Conservation (phyloP, 345 rosid genomes). For the Lepidium africanum region DNA sequence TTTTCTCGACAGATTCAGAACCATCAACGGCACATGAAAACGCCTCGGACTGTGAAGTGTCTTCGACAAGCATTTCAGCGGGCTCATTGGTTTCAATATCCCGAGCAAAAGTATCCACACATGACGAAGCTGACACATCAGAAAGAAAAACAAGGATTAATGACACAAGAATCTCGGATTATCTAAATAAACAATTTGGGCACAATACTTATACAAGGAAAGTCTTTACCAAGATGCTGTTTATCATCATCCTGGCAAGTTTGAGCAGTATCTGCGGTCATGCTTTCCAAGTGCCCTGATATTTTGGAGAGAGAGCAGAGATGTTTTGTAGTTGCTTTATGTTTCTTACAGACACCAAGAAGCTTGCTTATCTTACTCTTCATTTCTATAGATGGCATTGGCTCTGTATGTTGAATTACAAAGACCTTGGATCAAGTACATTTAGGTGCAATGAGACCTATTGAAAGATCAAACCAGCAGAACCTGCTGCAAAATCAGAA, state of each 20-base stretch:
- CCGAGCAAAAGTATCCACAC: conserved; percentile 24
- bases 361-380: conserved; percentile 29
- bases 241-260: not conserved
- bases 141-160: not conserved
- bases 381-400: conserved; percentile 34
- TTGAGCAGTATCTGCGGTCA: not conserved
- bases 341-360: conserved; percentile 34
- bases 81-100: conserved; percentile 18
- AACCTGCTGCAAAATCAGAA: conserved; percentile 21
- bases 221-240: conserved; percentile 12
- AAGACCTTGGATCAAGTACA: not conserved
- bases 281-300: conserved; percentile 14
- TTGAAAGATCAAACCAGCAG: conserved; percentile 8
- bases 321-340: conserved; percentile 9
- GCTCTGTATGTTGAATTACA: conserved; percentile 13
- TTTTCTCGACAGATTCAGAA: conserved; percentile 12
- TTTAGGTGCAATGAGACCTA: not conserved
- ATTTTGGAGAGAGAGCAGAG: conserved; percentile 11
- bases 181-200: not conserved
- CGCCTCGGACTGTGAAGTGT: conserved; percentile 14
- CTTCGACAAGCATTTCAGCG: conserved; percentile 27
- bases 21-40: conserved; percentile 8
- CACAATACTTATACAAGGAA: not conserved
- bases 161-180: not conserved
- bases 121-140: conserved; percentile 17